Evolutionary conservation across 1,284 basidiomycete genomes (phyloP).

Genomic region (Irpex sp.): DNA sequence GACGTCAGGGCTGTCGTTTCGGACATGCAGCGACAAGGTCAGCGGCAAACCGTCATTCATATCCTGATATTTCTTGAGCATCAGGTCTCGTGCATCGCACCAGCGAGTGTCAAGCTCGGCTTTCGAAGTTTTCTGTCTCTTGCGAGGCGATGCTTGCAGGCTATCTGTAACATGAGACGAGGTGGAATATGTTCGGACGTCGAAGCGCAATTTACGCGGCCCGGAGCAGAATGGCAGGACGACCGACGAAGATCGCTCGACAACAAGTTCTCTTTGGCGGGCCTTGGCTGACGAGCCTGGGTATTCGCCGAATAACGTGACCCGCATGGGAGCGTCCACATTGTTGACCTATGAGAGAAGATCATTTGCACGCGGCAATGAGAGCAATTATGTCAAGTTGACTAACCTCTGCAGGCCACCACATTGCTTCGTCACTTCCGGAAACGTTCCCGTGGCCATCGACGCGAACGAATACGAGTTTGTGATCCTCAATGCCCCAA

Average conservation of each 20-base stretch:
- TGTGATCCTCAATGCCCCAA: constrained; percentile 13
- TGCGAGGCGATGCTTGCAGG: constrained; percentile 19
- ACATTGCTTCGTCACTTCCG: constrained; percentile 23
- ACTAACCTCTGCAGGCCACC: constrained; percentile 38
- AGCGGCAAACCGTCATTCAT: constrained; percentile 27
- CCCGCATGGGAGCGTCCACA: constrained; percentile 15
- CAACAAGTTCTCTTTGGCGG: constrained; percentile 7
- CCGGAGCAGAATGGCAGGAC: constrained; percentile 24
- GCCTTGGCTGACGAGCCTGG: constrained; percentile 11
- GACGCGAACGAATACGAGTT: constrained; percentile 33
- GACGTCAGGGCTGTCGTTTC: constrained; percentile 1
- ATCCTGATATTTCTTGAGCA: constrained; percentile 27
- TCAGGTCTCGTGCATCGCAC: constrained; percentile 27
- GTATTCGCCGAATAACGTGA: constrained; percentile 21
- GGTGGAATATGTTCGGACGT: constrained; percentile 19
- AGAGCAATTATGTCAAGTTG: constrained; percentile 1
- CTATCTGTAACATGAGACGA: not conserved
- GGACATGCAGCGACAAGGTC: constrained; percentile 22
- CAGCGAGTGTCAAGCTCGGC: constrained; percentile 28
- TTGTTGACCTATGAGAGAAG: constrained; percentile 7
- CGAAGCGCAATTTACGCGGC: constrained; percentile 26
- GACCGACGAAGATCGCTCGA: constrained; percentile 20
- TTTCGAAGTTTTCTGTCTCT: constrained; percentile 21
- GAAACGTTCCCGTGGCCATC: constrained; percentile 21
- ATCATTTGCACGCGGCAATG: not conserved